A percentile compares a stretch with the other conserved stretches of the same genome.
Evolutionary conservation across 768 basidiomycete species (phyloP).

Genomic region (Mycena vitilis): DNA sequence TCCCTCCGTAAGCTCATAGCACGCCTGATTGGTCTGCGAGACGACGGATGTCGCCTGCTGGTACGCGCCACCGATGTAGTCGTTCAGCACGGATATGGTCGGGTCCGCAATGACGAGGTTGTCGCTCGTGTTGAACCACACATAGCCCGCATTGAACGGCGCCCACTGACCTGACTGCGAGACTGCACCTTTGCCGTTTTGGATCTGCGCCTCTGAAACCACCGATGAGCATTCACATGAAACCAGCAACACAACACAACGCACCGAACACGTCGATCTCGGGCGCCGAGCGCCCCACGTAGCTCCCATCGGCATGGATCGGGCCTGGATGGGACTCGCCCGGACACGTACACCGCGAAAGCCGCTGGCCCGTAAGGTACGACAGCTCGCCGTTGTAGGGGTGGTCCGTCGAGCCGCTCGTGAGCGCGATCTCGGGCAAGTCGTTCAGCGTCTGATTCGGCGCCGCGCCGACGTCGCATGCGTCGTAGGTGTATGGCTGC

Average conservation of each 20-base stretch:
- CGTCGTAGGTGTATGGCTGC: conserved; percentile 69
- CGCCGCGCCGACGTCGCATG: conserved; percentile 90
- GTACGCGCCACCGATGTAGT: conserved; percentile 78
- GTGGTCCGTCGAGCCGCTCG: conserved; percentile 61
- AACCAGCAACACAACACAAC: too few relatives aligned
- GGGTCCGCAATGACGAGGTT: conserved; percentile 69
- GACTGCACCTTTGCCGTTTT: conserved; percentile 57
- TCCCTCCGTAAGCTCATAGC: conserved; percentile 61
- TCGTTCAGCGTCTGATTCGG: conserved; percentile 84
- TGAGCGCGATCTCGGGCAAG: conserved; percentile 67
- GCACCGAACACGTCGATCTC: conserved; percentile 84
- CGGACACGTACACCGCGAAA: conserved; percentile 89
- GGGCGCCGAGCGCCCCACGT: conserved; percentile 85
- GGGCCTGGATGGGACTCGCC: conserved; percentile 93
- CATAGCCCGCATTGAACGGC: conserved; percentile 81
- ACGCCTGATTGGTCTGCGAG: conserved; percentile 62
- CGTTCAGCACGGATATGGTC: conserved; percentile 63
- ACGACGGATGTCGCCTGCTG: conserved; percentile 78
- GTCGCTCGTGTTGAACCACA: conserved; percentile 71
- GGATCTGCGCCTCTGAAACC: not conserved
- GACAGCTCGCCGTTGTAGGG: conserved; percentile 69
- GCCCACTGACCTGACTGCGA: conserved; percentile 89
- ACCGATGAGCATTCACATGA: too few relatives aligned
- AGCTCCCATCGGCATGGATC: conserved; percentile 77
- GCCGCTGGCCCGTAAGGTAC: conserved; percentile 86